Evolutionary conservation across 257 asterid species (phyloP).

Genomic region (Mitragyna speciosa): DNA sequence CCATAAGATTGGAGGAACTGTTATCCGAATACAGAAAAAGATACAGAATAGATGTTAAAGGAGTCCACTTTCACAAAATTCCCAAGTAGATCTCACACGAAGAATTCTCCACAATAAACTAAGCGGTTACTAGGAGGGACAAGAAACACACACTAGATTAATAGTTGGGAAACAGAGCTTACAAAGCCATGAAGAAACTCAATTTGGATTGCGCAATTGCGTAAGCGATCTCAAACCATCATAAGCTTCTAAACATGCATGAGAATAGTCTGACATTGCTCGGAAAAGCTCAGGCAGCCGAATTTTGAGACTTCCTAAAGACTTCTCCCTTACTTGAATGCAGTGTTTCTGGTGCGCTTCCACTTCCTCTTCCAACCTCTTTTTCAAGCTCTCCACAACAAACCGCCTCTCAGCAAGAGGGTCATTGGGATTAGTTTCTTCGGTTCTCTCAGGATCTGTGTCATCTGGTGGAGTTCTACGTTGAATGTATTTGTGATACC

Average conservation of each 20-base stretch:
- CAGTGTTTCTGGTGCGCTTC: constrained; percentile 78
- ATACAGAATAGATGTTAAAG: no score
- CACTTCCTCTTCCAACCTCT: constrained; percentile 73
- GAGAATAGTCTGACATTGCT: constrained; percentile 69
- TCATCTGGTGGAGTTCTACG: constrained; percentile 43
- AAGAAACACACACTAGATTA: neutral
- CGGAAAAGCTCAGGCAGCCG: constrained; percentile 88
- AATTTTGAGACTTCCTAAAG: constrained; percentile 66
- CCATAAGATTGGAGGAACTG: no score
- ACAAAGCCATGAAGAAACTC: constrained; percentile 28
- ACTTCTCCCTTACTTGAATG: constrained; percentile 85
- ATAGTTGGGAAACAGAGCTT: neutral
- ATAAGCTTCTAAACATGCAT: constrained; percentile 57
- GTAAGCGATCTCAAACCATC: constrained; percentile 52
- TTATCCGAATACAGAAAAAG: no score
- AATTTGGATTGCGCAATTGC: constrained; percentile 41
- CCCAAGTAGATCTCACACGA: neutral
- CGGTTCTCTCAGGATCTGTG: constrained; percentile 33
- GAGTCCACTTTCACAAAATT: neutral
- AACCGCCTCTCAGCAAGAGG: constrained; percentile 59
- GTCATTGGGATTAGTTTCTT: constrained; percentile 47
- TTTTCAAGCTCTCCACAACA: constrained; percentile 73
- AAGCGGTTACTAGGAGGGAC: neutral
- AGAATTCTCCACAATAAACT: neutral
- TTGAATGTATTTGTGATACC: constrained; percentile 74